Percentiles rank a stretch among this genome's conserved stretches.
These are phyloP conservation scores for Musa itinerans DNA, from an alignment of 176 grass and related monocot species.

Conservation along the genomic window DNA sequence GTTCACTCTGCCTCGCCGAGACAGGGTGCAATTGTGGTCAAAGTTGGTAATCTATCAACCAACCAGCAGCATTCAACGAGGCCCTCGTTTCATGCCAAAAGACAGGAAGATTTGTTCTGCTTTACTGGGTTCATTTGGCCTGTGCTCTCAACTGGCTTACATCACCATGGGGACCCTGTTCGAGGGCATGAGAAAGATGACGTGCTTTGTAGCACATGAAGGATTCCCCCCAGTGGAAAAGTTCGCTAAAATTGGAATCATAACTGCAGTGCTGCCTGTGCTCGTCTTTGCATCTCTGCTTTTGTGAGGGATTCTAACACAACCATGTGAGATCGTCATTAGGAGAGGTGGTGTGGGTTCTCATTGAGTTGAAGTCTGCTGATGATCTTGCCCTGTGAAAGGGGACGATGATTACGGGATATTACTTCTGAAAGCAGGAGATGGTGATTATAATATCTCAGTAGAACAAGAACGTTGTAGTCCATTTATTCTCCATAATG, in stretches of 20 bases:
- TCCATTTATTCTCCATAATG: too few species aligned
- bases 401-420: too few species aligned
- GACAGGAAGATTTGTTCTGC: neutral
- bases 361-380: too few species aligned
- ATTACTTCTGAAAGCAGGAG: too few species aligned
- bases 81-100: neutral
- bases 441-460: too few species aligned
- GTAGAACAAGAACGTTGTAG: too few species aligned
- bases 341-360: too few species aligned
- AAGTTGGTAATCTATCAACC: conserved; percentile 1
- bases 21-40: neutral
- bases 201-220: conserved; percentile 4
- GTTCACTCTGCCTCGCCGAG: too few species aligned
- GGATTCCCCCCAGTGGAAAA: conserved; percentile 3
- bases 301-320: neutral
- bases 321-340: neutral
- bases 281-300: neutral
- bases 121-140: neutral
- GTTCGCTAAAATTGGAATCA: neutral
- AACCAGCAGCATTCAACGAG: neutral
- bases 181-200: conserved; percentile 13
- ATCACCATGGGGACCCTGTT: conserved; percentile 3
- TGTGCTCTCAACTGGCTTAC: neutral
- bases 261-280: neutral
- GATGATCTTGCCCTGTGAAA: too few species aligned